Evolutionary conservation across 2,329 filamentous ascomycete genomes (phyloP).

Genomic region (Trichophyton benhamiae): DNA sequence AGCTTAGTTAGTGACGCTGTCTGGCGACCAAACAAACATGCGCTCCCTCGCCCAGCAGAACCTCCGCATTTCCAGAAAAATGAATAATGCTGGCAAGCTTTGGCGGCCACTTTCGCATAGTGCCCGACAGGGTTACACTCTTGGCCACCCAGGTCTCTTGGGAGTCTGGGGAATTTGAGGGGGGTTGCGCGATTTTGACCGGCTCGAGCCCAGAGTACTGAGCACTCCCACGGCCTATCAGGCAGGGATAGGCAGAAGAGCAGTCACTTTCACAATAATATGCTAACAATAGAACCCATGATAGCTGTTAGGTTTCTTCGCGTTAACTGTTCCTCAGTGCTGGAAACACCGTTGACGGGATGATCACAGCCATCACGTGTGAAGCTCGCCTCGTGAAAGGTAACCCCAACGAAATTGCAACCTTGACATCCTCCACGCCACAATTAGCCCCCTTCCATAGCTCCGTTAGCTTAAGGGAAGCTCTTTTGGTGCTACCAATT

Average conservation of each 20-base stretch:
- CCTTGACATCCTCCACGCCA: not conserved
- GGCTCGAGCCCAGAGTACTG: not conserved
- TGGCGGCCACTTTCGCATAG: not conserved
- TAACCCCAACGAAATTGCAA: not conserved
- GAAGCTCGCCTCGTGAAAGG: not conserved
- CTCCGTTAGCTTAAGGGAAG: no score
- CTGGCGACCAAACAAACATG: not conserved
- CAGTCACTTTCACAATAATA: not conserved
- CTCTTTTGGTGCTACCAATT: no score
- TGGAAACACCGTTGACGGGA: not conserved
- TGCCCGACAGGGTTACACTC: not conserved
- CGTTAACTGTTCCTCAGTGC: slow-evolving; percentile 2
- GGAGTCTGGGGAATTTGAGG: not conserved
- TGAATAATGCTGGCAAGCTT: not conserved
- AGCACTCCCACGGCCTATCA: not conserved
- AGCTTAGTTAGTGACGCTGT: not conserved
- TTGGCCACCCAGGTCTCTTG: not conserved
- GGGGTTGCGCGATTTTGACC: not conserved
- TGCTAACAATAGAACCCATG: not conserved
- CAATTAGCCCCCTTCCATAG: not conserved
- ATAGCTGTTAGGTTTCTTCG: not conserved
- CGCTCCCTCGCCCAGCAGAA: not conserved
- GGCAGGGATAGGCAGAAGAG: not conserved
- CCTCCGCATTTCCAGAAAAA: not conserved
- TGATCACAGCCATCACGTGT: not conserved